These are phyloP conservation scores for Phragmites australis DNA, from an alignment of 176 grass and related monocot genomes.

Conservation along the genomic window DNA sequence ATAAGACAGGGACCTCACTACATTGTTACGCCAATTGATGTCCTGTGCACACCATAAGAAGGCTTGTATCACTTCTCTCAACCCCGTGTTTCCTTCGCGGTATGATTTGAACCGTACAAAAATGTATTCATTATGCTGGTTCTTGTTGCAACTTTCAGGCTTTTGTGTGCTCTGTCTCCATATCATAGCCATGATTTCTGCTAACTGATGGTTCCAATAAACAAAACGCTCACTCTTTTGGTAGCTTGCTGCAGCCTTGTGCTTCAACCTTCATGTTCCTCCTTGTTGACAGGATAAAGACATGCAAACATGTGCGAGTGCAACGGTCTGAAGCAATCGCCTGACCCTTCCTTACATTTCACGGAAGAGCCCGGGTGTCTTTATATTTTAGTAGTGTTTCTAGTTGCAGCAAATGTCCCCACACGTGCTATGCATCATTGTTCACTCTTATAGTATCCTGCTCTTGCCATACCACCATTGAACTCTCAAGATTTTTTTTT, in stretches of 20 bases:
- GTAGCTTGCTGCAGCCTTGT: not conserved
- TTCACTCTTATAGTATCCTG: not conserved
- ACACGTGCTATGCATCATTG: not conserved
- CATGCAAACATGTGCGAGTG: constrained; percentile 6
- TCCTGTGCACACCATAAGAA: not conserved
- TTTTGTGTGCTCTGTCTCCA: not conserved
- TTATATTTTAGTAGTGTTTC: not conserved
- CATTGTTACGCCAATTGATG: not conserved
- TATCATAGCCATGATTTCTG: not conserved
- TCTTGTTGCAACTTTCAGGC: constrained; percentile 3
- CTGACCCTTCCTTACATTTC: constrained; percentile 27
- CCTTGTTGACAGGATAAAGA: constrained; percentile 12
- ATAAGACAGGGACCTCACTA: not conserved
- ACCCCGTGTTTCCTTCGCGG: not conserved
- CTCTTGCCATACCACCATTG: not conserved
- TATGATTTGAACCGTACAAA: not conserved
- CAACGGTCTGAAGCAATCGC: constrained; percentile 38
- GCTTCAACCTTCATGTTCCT: not conserved
- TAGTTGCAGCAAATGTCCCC: not conserved
- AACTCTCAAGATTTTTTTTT: not conserved
- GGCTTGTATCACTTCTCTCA: not conserved
- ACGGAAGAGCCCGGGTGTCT: constrained; percentile 13
- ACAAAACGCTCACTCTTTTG: not conserved
- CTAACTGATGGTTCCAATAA: constrained; percentile 6
- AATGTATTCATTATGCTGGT: not conserved